A percentile compares a stretch with the other conserved stretches of the same genome.
Evolutionary conservation across 208 protist genomes (phyloP).

Genomic region (Zelonia costaricensis): DNA sequence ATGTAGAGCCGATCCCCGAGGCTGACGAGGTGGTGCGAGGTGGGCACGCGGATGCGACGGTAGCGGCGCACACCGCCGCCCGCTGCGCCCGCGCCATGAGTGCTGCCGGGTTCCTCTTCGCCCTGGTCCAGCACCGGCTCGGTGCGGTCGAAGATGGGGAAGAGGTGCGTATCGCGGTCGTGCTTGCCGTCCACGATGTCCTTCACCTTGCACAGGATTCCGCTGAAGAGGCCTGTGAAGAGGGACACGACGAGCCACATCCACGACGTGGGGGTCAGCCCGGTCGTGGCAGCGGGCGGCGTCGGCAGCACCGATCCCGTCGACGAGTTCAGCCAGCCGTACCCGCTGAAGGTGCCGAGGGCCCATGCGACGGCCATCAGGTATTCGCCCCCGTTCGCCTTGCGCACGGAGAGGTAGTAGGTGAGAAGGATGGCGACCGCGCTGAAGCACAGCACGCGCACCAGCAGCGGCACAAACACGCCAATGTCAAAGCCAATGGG

Average conservation of each 20-base stretch:
- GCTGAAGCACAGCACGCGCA: slow-evolving; percentile 51
- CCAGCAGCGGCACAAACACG: slow-evolving; percentile 43
- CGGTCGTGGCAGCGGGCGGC: neutral
- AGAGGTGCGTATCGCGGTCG: slow-evolving; percentile 33
- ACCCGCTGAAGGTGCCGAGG: slow-evolving; percentile 62
- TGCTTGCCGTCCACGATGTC: slow-evolving; percentile 75
- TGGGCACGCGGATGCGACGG: slow-evolving; percentile 11
- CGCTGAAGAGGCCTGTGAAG: slow-evolving; percentile 69
- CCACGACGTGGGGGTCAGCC: slow-evolving; percentile 24
- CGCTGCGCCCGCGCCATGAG: neutral
- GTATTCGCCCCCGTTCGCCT: slow-evolving; percentile 57
- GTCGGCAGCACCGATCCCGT: slow-evolving; percentile 17
- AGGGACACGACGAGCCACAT: slow-evolving; percentile 80
- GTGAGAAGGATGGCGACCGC: slow-evolving; percentile 38
- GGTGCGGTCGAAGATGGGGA: slow-evolving; percentile 29
- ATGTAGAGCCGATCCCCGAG: slow-evolving; percentile 76
- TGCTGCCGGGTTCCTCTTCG: neutral
- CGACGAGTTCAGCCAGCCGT: slow-evolving; percentile 48
- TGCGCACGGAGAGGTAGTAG: slow-evolving; percentile 49
- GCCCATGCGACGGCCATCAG: slow-evolving; percentile 72
- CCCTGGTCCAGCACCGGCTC: neutral
- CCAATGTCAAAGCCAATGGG: slow-evolving; percentile 48
- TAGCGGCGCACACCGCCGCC: neutral
- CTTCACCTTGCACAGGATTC: slow-evolving; percentile 82
- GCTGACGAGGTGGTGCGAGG: slow-evolving; percentile 43